These are phyloP conservation scores for Ramalina intermedia DNA, from an alignment of 495 filamentous ascomycete species.

Conservation along the genomic window DNA sequence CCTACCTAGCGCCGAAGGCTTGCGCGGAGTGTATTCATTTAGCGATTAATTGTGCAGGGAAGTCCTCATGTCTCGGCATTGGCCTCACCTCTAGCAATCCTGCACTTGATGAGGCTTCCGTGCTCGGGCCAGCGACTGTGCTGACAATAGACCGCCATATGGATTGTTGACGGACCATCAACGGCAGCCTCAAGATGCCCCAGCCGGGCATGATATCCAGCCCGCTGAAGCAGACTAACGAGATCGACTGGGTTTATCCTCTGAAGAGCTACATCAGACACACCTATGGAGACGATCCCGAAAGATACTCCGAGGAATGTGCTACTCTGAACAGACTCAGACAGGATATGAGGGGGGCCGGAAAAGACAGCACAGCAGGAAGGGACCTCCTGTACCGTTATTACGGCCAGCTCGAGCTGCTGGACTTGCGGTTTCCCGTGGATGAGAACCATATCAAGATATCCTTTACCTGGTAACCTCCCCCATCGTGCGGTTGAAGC, in stretches of 20 bases:
- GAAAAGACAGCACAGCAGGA: slow-evolving; percentile 89
- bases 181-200: slow-evolving; percentile 36
- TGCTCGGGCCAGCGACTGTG: too few relatives aligned
- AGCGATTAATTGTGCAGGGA: too few relatives aligned
- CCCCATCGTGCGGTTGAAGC: neutral
- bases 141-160: too few relatives aligned
- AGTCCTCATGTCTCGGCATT: too few relatives aligned
- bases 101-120: too few relatives aligned
- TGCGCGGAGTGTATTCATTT: too few relatives aligned
- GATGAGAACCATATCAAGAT: slow-evolving; percentile 99
- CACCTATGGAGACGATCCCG: slow-evolving; percentile 92
- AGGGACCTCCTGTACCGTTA: slow-evolving; percentile 91
- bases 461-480: slow-evolving; percentile 81
- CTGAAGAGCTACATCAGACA: slow-evolving; percentile 87
- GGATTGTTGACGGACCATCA: too few relatives aligned
- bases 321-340: slow-evolving; percentile 88
- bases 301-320: slow-evolving; percentile 88
- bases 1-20: too few relatives aligned
- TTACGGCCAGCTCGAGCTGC: slow-evolving; percentile 88
- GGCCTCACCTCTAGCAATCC: too few relatives aligned
- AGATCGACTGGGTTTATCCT: slow-evolving; percentile 94
- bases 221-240: slow-evolving; percentile 95
- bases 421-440: slow-evolving; percentile 90
- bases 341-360: slow-evolving; percentile 96
- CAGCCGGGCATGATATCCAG: slow-evolving; percentile 84